Evolutionary conservation across 768 basidiomycete species (phyloP).

Genomic region (Boletus vinaceobasis): DNA sequence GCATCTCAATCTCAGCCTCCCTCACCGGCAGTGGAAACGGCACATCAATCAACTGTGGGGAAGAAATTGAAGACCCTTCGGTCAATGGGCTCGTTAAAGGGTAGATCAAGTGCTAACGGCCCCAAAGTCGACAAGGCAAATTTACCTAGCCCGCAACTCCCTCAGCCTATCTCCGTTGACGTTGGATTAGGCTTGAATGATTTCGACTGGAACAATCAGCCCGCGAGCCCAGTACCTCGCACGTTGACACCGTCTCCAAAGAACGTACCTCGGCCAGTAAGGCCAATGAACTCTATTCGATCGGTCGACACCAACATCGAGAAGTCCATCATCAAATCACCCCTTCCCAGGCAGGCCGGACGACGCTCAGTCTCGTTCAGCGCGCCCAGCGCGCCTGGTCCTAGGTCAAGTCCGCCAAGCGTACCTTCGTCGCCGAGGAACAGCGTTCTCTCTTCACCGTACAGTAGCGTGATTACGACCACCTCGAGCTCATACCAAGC

Average conservation of each 20-base stretch:
- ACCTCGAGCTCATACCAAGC: slow-evolving; percentile 45
- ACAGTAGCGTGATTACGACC: slow-evolving; percentile 21
- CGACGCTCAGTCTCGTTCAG: slow-evolving; percentile 72
- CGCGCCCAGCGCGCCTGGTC: slow-evolving; percentile 26
- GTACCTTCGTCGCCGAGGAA: slow-evolving; percentile 52
- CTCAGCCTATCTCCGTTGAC: slow-evolving; percentile 52
- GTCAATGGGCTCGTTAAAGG: slow-evolving; percentile 78
- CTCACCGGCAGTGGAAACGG: slow-evolving; percentile 40
- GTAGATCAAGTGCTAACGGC: slow-evolving; percentile 35
- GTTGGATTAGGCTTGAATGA: slow-evolving; percentile 55
- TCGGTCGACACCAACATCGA: slow-evolving; percentile 30
- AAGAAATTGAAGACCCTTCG: slow-evolving; percentile 70
- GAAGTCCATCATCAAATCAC: slow-evolving; percentile 33
- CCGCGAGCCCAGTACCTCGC: slow-evolving; percentile 11
- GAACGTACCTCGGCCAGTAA: slow-evolving; percentile 17
- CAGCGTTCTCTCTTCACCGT: slow-evolving; percentile 36
- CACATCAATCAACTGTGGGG: slow-evolving; percentile 30
- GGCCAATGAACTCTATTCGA: slow-evolving; percentile 13
- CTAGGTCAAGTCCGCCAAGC: slow-evolving; percentile 43
- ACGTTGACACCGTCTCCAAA: slow-evolving; percentile 19
- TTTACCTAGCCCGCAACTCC: slow-evolving; percentile 49
- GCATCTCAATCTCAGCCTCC: slow-evolving; percentile 44
- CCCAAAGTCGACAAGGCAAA: slow-evolving; percentile 36
- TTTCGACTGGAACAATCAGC: slow-evolving; percentile 46
- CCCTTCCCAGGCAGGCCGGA: slow-evolving; percentile 48